Evolutionary conservation across 228 moss, liverwort and hornwort species (phyloP).

Genomic region (Sphagnum fallax): DNA sequence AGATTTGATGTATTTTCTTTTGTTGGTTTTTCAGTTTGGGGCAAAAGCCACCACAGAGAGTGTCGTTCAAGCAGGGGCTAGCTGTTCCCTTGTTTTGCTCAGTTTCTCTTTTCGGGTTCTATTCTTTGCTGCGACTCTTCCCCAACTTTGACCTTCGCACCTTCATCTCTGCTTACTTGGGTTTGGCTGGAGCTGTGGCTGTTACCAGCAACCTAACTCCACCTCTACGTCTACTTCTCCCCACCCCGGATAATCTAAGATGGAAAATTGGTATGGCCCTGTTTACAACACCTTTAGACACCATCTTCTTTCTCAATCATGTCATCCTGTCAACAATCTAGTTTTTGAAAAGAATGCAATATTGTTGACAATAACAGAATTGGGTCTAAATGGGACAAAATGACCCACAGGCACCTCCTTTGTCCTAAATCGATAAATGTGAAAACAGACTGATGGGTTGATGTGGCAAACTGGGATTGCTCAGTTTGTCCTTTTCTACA

Average conservation of each 20-base stretch:
- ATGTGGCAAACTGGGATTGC: too few species aligned
- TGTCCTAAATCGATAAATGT: too few species aligned
- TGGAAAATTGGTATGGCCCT: conserved; percentile 56
- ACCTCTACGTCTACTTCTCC: conserved; percentile 72
- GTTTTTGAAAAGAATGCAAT: neutral
- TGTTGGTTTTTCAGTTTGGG: conserved; percentile 49
- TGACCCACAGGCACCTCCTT: too few species aligned
- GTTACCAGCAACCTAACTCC: conserved; percentile 84
- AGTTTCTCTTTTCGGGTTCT: conserved; percentile 84
- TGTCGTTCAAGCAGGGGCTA: conserved; percentile 90
- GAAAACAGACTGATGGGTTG: too few species aligned
- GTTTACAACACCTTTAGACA: too few species aligned
- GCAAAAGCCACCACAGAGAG: conserved; percentile 75
- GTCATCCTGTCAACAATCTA: neutral
- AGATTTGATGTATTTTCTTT: neutral
- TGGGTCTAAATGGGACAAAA: too few species aligned
- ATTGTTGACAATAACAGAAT: too few species aligned
- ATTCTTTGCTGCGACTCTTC: conserved; percentile 81
- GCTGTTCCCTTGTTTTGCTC: conserved; percentile 86
- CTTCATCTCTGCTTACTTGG: conserved; percentile 81
- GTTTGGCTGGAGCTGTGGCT: conserved; percentile 80
- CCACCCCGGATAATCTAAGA: conserved; percentile 30
- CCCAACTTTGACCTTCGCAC: conserved; percentile 72
- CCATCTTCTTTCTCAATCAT: neutral
- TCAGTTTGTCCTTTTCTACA: too few species aligned